These are phyloP conservation scores for Rhizopogon roseolus DNA, from an alignment of 768 basidiomycete species.

Conservation along the genomic window DNA sequence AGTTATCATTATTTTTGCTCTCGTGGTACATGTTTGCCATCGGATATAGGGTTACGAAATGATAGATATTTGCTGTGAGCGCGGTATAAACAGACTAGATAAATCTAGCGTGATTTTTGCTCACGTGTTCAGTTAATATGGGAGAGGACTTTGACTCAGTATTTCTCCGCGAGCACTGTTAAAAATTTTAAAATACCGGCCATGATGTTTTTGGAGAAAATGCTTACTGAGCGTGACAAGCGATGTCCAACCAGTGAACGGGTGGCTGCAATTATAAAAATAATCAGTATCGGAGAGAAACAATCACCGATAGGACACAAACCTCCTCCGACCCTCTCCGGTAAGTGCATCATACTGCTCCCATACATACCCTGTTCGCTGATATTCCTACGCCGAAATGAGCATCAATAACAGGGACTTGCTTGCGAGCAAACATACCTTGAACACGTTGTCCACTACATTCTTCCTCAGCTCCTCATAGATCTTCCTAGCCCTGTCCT, in stretches of 20 bases:
- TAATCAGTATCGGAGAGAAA: slow-evolving; percentile 4
- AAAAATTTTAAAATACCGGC: slow-evolving; percentile 5
- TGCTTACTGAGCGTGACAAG: slow-evolving; percentile 81
- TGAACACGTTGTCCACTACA: slow-evolving; percentile 79
- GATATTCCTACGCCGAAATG: slow-evolving; percentile 61
- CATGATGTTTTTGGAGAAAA: background rate
- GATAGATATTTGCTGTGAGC: too few relatives aligned
- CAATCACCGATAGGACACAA: slow-evolving; percentile 12
- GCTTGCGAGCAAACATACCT: slow-evolving; percentile 32
- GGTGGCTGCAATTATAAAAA: slow-evolving; percentile 53
- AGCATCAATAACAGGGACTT: background rate
- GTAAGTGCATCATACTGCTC: slow-evolving; percentile 89
- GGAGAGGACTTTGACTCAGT: slow-evolving; percentile 27
- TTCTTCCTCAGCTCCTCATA: slow-evolving; percentile 80
- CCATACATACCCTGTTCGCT: slow-evolving; percentile 94
- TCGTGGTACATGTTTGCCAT: too few relatives aligned
- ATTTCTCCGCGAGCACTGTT: slow-evolving; percentile 66
- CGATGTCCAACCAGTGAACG: slow-evolving; percentile 97
- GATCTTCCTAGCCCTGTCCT: slow-evolving; percentile 66
- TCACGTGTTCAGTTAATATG: background rate
- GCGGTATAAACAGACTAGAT: background rate
- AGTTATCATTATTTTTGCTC: too few relatives aligned
- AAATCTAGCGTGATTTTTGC: background rate
- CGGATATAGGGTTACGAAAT: too few relatives aligned
- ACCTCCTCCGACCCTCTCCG: slow-evolving; percentile 86